Percentiles rank a stretch among this genome's conserved stretches.
Evolutionary conservation across 2,329 filamentous ascomycete genomes (phyloP).

Genomic region (Curvularia spicifera): DNA sequence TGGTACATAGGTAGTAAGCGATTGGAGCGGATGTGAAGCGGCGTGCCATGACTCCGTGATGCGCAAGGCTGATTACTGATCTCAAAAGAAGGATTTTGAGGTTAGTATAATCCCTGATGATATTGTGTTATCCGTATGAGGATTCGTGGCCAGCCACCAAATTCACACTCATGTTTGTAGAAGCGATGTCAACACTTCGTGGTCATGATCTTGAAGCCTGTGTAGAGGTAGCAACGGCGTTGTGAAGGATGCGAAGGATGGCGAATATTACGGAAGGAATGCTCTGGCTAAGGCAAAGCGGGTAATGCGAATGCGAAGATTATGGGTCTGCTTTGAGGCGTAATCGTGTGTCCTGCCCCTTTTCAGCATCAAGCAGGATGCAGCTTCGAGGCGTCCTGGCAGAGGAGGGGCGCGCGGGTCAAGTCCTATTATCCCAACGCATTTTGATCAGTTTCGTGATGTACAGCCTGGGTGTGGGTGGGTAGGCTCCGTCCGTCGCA

Average conservation of each 20-base stretch:
- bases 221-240: neutral
- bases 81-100: neutral
- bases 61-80: neutral
- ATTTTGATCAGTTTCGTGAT: slow-evolving; percentile 3
- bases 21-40: slow-evolving; percentile 1
- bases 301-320: neutral
- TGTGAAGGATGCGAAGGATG: neutral
- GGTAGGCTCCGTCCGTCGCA: neutral
- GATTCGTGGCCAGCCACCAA: neutral
- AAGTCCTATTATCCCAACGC: neutral
- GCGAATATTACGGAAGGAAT: neutral
- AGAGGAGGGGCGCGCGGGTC: neutral
- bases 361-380: neutral
- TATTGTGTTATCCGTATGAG: neutral
- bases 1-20: neutral
- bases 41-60: neutral
- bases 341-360: neutral
- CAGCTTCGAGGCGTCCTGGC: neutral
- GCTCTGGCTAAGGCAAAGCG: neutral
- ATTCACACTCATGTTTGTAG: neutral
- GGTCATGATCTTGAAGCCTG: neutral
- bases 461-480: neutral
- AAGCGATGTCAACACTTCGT: neutral
- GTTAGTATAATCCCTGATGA: neutral
- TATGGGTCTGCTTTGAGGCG: neutral